These are phyloP conservation scores for Tolypocladium guangdongense DNA, from an alignment of 2,329 filamentous ascomycete species.

Conservation along the genomic window DNA sequence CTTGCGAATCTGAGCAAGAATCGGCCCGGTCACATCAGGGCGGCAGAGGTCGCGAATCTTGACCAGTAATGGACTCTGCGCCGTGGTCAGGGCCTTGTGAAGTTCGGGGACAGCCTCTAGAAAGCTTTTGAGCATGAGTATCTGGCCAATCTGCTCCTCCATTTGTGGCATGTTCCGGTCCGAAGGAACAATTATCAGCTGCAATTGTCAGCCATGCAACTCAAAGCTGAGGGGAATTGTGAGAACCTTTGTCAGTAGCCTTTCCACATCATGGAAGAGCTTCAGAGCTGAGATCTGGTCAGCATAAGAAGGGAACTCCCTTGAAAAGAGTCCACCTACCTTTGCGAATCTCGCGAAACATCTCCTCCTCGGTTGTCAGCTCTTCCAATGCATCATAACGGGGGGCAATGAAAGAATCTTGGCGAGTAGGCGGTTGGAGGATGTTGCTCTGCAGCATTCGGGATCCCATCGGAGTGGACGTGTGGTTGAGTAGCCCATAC, in stretches of 20 bases:
- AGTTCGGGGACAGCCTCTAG: conserved; percentile 57
- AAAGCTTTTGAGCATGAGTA: conserved; percentile 80
- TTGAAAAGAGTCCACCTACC: conserved; percentile 28
- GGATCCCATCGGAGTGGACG: conserved; percentile 77
- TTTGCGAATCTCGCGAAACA: conserved; percentile 68
- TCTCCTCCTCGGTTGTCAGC: conserved; percentile 68
- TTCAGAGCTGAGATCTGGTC: conserved; percentile 48
- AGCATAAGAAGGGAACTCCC: background rate
- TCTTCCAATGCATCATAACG: conserved; percentile 80
- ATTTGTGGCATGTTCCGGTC: conserved; percentile 55
- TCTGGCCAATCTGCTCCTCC: conserved; percentile 75
- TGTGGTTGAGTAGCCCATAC: conserved; percentile 77
- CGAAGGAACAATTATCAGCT: conserved; percentile 68
- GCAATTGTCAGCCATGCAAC: background rate
- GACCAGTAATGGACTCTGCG: conserved; percentile 51
- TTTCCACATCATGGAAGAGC: conserved; percentile 67
- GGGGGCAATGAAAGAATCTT: conserved; percentile 52
- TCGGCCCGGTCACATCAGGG: conserved; percentile 46
- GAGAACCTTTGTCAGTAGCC: conserved; percentile 55
- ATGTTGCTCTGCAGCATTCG: conserved; percentile 77
- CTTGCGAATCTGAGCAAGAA: conserved; percentile 53
- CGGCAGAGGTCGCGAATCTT: conserved; percentile 62
- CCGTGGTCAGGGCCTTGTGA: conserved; percentile 55
- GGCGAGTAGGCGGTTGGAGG: conserved; percentile 70
- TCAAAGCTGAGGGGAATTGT: too few relatives aligned